phyloP scores from a whole-genome alignment of 225 moss, liverwort and hornwort genomes.

The Marchantia polymorpha region DNA sequence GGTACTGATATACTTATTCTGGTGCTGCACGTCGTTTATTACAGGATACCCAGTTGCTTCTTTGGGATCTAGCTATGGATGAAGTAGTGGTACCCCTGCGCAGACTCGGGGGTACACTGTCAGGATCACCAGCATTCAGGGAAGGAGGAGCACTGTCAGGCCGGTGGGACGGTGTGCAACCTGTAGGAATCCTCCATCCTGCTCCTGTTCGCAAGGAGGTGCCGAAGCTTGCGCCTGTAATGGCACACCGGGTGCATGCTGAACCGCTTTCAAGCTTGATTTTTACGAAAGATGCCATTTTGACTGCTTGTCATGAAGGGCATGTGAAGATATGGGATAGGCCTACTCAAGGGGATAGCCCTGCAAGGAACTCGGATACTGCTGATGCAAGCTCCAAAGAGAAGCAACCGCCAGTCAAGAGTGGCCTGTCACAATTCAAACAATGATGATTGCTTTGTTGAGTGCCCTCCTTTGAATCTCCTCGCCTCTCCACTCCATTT shows the following conservation, averaged over 20 bases:
- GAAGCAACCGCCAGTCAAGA: slow-evolving; percentile 65
- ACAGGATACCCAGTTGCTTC: slow-evolving; percentile 91
- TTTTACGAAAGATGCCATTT: slow-evolving; percentile 89
- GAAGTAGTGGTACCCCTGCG: slow-evolving; percentile 91
- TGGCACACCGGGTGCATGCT: slow-evolving; percentile 96
- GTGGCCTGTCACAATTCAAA: slow-evolving; percentile 78
- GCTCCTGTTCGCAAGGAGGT: slow-evolving; percentile 95
- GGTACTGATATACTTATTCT: background rate
- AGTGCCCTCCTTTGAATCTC: slow-evolving; percentile 25
- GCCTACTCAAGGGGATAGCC: slow-evolving; percentile 59
- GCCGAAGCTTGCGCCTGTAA: slow-evolving; percentile 94
- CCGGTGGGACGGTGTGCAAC: slow-evolving; percentile 66
- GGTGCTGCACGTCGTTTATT: slow-evolving; percentile 10
- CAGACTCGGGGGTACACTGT: slow-evolving; percentile 59
- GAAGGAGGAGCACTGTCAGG: slow-evolving; percentile 54
- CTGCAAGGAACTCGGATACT: slow-evolving; percentile 53
- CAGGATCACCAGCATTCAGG: slow-evolving; percentile 63
- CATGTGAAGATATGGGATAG: slow-evolving; percentile 98
- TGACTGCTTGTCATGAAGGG: slow-evolving; percentile 96
- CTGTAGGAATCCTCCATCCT: slow-evolving; percentile 66
- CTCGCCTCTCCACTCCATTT: slow-evolving; percentile 29
- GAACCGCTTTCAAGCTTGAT: slow-evolving; percentile 89
- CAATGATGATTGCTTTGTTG: slow-evolving; percentile 59
- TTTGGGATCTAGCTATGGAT: slow-evolving; percentile 98
- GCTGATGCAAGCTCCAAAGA: slow-evolving; percentile 64